phyloP scores from a whole-genome alignment of 2,329 filamentous ascomycete species.

The Colletotrichum gloeosporioides region DNA sequence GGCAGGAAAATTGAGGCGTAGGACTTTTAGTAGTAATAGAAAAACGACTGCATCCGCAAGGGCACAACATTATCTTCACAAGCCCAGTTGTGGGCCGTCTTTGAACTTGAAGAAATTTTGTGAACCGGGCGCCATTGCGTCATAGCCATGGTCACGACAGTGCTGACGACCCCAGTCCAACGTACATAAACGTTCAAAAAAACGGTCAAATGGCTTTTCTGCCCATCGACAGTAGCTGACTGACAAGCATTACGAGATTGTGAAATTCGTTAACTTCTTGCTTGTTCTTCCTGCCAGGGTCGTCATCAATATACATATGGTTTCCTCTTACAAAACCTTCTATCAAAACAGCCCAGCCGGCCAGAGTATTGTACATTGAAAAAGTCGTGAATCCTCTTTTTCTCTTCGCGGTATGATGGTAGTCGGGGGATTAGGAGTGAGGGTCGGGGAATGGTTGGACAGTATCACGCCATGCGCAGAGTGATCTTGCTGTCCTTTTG shows the following conservation, averaged over 20 bases:
- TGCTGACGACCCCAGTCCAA: not conserved
- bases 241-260: not conserved
- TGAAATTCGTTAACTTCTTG: slow-evolving; percentile 7
- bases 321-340: slow-evolving; percentile 44
- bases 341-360: slow-evolving; percentile 40
- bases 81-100: not conserved
- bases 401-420: slow-evolving; percentile 7
- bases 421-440: slow-evolving; percentile 10
- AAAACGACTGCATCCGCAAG: slow-evolving; percentile 14
- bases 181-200: not conserved
- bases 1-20: slow-evolving; percentile 66
- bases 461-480: not conserved
- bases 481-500: slow-evolving; percentile 7
- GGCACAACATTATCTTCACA: not conserved
- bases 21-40: slow-evolving; percentile 19
- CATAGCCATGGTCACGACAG: not conserved
- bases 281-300: slow-evolving; percentile 16
- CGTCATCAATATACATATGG: slow-evolving; percentile 22
- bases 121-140: not conserved
- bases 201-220: not conserved
- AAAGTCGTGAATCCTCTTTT: slow-evolving; percentile 18
- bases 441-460: not conserved
- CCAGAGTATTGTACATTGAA: slow-evolving; percentile 46
- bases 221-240: not conserved
- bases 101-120: not conserved